Base-by-base conservation (phyloP, 1,284 basidiomycete species). In the Sphagnurus paluster region DNA sequence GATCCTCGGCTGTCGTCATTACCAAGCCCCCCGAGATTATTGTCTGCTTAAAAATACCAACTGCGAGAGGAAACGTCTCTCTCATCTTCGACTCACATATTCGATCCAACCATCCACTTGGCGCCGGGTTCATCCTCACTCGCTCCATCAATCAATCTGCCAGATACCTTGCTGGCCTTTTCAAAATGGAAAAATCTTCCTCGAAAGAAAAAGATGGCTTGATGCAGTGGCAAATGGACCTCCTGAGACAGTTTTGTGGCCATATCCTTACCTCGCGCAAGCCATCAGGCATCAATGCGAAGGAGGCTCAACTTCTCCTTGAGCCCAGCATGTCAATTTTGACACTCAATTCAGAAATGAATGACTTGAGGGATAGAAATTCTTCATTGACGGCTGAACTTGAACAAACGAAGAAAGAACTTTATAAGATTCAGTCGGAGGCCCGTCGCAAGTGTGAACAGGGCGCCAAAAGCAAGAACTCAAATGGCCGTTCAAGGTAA, bases 11-110 rank as follows among this genome's bases (percentile, higher is more conserved):
- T 19, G 72, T 69, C 20, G 68, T 86, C 45, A 79, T 87, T 47
- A 86, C 84, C 0, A 80, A 83, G 16, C 81, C 84, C 25, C 84
- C 84, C 0, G 84, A 86, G 59, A 82, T 84, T 44, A 61, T 87
- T 20, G 69, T 74, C 16, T 77, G 79, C 56, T 58, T 84, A 51
- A 77, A 75, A 49, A 68, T 84, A 37, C 60, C 65, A n/a, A 56
- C 64, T 17, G 33, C 56, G 5, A 47, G 52, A 3, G 52, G 42
- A 24, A 56, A 62, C 9, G 59, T 79, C 10, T 84, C 79, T 53
- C 69, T 77, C 37, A 63, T 84, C 34, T 84, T 86, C 50, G 83
- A 87, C 60, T 80, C 81, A 1, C 84, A 85, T 56, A 69, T 79
- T 13, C 74, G 82, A n/a, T 70, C 73, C 0, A 68, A 69, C n/a